phyloP scores from a whole-genome alignment of 805 yeast species.

The Pichia heedii region DNA sequence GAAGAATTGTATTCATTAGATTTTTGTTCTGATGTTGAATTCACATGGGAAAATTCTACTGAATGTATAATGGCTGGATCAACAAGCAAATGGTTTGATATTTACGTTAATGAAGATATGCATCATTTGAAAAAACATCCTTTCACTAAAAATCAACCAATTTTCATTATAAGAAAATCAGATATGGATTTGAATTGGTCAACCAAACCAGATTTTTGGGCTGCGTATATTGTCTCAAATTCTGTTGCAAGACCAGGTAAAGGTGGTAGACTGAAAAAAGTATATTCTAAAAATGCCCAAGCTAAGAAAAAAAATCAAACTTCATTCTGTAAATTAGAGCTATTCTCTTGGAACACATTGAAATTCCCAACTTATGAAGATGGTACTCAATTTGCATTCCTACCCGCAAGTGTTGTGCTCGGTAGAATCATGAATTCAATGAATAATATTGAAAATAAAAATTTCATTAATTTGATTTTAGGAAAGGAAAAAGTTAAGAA shows the following conservation, averaged over 20 bases:
- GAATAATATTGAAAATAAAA: constrained; percentile 47
- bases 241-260: constrained; percentile 24
- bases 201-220: constrained; percentile 41
- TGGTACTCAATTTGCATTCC: constrained; percentile 29
- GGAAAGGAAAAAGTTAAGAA: constrained; percentile 24
- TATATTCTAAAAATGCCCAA: constrained; percentile 8
- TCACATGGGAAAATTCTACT: constrained; percentile 18
- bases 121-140: constrained; percentile 49
- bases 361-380: constrained; percentile 18
- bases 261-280: constrained; percentile 17
- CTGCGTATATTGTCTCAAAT: constrained; percentile 37
- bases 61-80: constrained; percentile 36
- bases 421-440: constrained; percentile 59
- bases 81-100: constrained; percentile 38
- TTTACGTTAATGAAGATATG: constrained; percentile 42
- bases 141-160: constrained; percentile 48
- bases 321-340: constrained; percentile 37
- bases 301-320: constrained; percentile 5
- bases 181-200: constrained; percentile 30
- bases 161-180: constrained; percentile 38
- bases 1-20: constrained; percentile 48
- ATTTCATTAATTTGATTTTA: constrained; percentile 30
- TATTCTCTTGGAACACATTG: constrained; percentile 48
- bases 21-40: constrained; percentile 37
- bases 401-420: constrained; percentile 58